Base-by-base conservation (phyloP, 2,329 filamentous ascomycete genomes). In the Penicillium sp. region DNA sequence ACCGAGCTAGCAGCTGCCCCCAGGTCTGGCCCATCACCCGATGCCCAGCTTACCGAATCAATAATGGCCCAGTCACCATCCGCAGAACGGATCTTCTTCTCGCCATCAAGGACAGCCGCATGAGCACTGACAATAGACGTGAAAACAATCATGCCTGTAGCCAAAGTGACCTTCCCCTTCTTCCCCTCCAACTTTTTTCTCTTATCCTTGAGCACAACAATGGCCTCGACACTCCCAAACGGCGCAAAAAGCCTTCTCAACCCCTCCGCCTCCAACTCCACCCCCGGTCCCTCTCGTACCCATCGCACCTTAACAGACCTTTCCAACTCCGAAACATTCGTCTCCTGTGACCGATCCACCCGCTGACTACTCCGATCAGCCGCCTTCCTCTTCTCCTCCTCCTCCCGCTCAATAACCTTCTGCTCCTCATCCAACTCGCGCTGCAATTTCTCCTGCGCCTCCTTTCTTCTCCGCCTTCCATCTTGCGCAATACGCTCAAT, bases 271-370 rank as follows among this genome's bases (percentile, higher is more conserved):
- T 81, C 81, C 56, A 85, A 72, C 1, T 75, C 68, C 7, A 75
- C 66, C 0, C 77, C 76, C 10, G 70, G 71, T 16, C 76, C 81
- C 57, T 84, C 79, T 26, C 80, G 72, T 9, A 76, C 65, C 77
- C 83, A 87, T 7, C 83, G 80, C 13, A 86, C 74, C 64, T 84
- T 86, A 59, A 87, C 74, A 6, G 82, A 82, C 26, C 85, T 79
- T 55, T 87, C 82, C 46, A 84, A 72, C 52, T 85, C 83, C 1
- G 80, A 71, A 4, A 83, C 78, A 56, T 77, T 73, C 5, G 70
- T 69, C 52, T 76, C 70, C 58, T 73, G 73, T 45, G 68, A 73
- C 61, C 57, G 66, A 65, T 67, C 74, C 29, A 72, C 69, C 27
- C 65, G 65, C 56, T 73, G 68, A 24, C 61, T 65, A 57, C 66